Conservation (phyloP, 2,329 filamentous ascomycete species). For the Dactylellina leptospora region DNA sequence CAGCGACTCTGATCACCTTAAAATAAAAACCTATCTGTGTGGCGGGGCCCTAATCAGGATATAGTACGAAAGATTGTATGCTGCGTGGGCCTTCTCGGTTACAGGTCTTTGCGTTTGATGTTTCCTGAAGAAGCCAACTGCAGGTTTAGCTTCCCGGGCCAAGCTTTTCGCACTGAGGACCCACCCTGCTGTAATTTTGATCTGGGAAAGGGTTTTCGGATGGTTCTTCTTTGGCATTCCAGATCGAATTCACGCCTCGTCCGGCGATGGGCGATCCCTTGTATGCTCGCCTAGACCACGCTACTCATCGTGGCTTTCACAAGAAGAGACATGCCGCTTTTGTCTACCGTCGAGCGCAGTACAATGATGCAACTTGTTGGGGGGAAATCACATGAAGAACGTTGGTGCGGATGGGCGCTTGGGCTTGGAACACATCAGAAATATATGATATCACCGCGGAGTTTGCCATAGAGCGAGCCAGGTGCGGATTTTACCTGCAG, state of each 20-base stretch:
- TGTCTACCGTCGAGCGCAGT: neutral
- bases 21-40: neutral
- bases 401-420: constrained; percentile 9
- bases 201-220: constrained; percentile 20
- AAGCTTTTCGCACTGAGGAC: constrained; percentile 28
- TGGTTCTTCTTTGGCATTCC: constrained; percentile 8
- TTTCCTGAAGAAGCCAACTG: constrained; percentile 30
- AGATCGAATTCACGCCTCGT: constrained; percentile 26
- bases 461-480: constrained; percentile 14
- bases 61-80: neutral
- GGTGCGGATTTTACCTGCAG: constrained; percentile 22
- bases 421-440: constrained; percentile 2
- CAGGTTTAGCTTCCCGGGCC: constrained; percentile 28
- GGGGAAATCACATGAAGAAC: no score
- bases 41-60: constrained; percentile 8
- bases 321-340: neutral
- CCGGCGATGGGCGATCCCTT: constrained; percentile 35
- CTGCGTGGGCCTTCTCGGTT: constrained; percentile 16
- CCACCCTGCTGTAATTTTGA: constrained; percentile 29
- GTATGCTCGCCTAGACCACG: constrained; percentile 28
- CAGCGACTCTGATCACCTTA: neutral
- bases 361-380: no score
- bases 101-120: constrained; percentile 39
- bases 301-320: constrained; percentile 30
- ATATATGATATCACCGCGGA: constrained; percentile 14